Evolutionary conservation across 2,329 filamentous ascomycete genomes (phyloP).

Genomic region (Sporothrix brunneoviolacea): DNA sequence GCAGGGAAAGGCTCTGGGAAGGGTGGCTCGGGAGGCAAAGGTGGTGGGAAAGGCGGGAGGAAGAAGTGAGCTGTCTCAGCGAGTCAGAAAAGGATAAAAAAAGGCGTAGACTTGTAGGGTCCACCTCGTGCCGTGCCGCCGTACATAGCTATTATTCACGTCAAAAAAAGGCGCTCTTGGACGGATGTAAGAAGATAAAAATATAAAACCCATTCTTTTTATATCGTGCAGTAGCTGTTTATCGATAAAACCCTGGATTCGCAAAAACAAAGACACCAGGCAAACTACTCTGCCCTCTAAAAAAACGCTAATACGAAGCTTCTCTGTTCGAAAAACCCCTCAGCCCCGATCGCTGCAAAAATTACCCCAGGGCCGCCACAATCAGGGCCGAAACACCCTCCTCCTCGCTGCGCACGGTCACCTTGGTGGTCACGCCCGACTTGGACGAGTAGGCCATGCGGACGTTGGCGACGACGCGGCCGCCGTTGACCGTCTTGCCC

Average conservation of each 20-base stretch:
- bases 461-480: constrained; percentile 78
- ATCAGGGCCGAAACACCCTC: constrained; percentile 81
- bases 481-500: constrained; percentile 88
- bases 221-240: background rate
- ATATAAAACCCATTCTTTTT: constrained; percentile 4
- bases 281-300: constrained; percentile 2
- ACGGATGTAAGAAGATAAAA: no score
- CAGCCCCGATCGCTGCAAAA: background rate
- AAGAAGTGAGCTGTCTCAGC: no score
- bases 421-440: constrained; percentile 92
- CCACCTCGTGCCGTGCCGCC: no score
- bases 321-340: background rate
- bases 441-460: constrained; percentile 93
- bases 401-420: constrained; percentile 86
- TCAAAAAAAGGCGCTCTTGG: no score
- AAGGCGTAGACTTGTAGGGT: no score
- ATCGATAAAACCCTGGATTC: background rate
- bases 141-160: no score
- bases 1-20: background rate
- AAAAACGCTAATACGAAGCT: constrained; percentile 4
- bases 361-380: constrained; percentile 74
- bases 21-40: background rate
- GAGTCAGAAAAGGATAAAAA: background rate
- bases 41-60: constrained; percentile 5
- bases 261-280: no score